Base-by-base conservation (phyloP, 305 asterid genomes). In the Fraxinus ornus region DNA sequence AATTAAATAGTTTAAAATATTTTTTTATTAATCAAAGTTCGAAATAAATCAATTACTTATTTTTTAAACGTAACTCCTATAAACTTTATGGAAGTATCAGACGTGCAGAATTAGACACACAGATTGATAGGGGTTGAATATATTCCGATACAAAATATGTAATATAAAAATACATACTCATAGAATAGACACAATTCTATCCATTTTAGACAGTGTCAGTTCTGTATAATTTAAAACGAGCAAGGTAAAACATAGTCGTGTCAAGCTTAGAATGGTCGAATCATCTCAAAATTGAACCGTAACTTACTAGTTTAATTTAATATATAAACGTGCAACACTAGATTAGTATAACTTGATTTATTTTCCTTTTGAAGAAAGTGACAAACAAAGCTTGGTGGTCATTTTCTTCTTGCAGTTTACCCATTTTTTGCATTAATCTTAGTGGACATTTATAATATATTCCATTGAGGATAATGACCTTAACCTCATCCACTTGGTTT, bases 391-490 rank as follows among this genome's bases (percentile, higher is more conserved):
- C 52, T 41, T 41, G 52, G 52, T 41, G 1, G 49, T 39, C 49
- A 39, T 2, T 41, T 41, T 41, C 52, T 41, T 41, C 52, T 10
- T 10, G 52, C 3, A 41, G 52, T 10, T 41, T 41, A 41, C 52
- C 52, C 52, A 10, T n/a, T 2, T 41, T 41, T 41, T 41, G 52
- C 15, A 41, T 41, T 10, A 9, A 10, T 41, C 52, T 10, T 9
- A 41, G 17, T 41, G 52, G 52, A 10, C 4, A 41, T 41, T 41
- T 37, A 37, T 7, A 37, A 1, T 7, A 41, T 41, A 41, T 41
- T 41, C 52, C n/a, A 64, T 52, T 60, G 3, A 21, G 33, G 68
- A 57, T 36, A 79, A 82, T 24, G 72, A 79, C 81, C 68, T 49
- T 15, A 28, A 9, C n/a, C 71, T 64, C 76, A 44, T 82, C 81